A percentile compares a stretch with the other conserved stretches of the same genome.
Conservation (phyloP, 148 eudicot genomes). For the Rhododendron simsii region DNA sequence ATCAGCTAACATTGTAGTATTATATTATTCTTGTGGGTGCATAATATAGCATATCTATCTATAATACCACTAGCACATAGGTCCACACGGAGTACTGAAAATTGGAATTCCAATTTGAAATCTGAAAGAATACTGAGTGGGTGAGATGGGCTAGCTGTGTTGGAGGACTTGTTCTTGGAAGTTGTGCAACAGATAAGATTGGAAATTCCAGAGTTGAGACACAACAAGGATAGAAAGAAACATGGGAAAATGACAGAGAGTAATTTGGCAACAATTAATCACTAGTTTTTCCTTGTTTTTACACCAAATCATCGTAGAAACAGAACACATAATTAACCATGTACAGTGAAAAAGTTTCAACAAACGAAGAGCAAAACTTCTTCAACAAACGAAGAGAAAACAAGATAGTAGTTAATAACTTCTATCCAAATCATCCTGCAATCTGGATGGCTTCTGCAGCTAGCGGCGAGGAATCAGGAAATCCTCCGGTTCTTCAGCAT, state of each 20-base stretch:
- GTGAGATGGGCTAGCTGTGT: background rate
- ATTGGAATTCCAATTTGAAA: background rate
- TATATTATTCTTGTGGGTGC: too few relatives aligned
- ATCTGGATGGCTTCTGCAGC: background rate
- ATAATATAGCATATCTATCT: too few relatives aligned
- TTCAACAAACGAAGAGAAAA: background rate
- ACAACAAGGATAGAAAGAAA: background rate
- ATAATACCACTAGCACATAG: background rate
- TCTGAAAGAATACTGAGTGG: background rate
- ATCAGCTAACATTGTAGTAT: background rate
- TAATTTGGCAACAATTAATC: background rate
- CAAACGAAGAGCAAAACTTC: background rate
- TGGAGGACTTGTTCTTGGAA: background rate
- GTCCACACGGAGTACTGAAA: background rate
- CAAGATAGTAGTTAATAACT: background rate
- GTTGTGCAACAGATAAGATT: background rate
- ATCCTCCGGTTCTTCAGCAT: background rate
- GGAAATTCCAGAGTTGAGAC: background rate
- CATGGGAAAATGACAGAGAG: background rate
- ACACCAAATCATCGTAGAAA: background rate
- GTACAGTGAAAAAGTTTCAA: background rate
- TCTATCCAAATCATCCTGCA: background rate
- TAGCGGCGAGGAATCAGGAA: background rate
- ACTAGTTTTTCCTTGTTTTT: background rate
- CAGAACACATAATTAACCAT: background rate